A percentile compares a stretch with the other conserved stretches of the same genome.
These are phyloP conservation scores for Cantharellus anzutake DNA, from an alignment of 768 basidiomycete species.

Conservation along the genomic window DNA sequence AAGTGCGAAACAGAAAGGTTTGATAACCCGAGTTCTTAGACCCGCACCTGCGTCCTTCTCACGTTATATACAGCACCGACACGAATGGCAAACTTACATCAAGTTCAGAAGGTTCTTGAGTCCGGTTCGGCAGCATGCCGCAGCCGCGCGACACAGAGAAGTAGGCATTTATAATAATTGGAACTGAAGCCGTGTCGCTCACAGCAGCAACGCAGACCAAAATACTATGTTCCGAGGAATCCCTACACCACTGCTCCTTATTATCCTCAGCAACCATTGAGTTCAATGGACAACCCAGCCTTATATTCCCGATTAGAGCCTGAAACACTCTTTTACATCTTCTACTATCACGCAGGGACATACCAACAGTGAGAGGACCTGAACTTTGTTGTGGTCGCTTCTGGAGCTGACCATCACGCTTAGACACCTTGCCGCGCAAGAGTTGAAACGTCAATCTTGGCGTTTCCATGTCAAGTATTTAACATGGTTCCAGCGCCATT, in stretches of 20 bases:
- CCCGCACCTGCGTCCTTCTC: background rate
- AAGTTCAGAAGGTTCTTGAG: conserved; percentile 85
- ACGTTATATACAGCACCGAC: conserved; percentile 32
- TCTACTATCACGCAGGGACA: conserved; percentile 93
- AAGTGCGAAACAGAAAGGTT: conserved; percentile 91
- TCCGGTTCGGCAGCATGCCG: conserved; percentile 78
- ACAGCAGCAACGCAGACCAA: conserved; percentile 40
- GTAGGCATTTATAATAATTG: conserved; percentile 23
- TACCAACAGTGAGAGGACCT: conserved; percentile 62
- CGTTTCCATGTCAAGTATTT: conserved; percentile 98
- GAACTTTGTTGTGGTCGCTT: conserved; percentile 2
- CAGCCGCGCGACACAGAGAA: conserved; percentile 92
- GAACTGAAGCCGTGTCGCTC: conserved; percentile 2
- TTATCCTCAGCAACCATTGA: conserved; percentile 80
- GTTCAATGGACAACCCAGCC: conserved; percentile 59
- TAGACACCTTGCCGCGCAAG: conserved; percentile 89
- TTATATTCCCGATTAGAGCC: conserved; percentile 86
- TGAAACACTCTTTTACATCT: conserved; percentile 96
- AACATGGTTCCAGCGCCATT: conserved; percentile 98
- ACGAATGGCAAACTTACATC: conserved; percentile 72
- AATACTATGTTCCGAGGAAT: conserved; percentile 90
- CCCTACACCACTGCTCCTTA: conserved; percentile 81
- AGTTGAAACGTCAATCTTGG: conserved; percentile 95
- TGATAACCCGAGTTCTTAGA: background rate
- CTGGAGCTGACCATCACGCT: background rate